Evolutionary conservation across 768 basidiomycete species (phyloP), one percentile per base, ranked within the genome.

Genomic region (Phylloporus arenicola): DNA sequence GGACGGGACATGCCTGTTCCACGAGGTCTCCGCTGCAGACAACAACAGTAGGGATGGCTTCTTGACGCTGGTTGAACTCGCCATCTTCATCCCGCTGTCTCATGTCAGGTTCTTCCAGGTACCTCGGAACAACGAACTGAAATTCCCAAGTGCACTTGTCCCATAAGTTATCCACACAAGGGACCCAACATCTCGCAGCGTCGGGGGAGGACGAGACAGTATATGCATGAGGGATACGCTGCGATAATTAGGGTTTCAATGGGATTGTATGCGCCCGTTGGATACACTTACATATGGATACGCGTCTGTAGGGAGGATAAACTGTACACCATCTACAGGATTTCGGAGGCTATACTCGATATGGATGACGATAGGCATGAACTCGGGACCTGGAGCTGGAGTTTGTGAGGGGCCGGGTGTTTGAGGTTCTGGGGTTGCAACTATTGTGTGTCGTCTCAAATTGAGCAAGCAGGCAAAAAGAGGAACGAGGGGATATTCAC

Each of bases 81-180:
- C 68, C 72, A 43, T 60, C 62, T 48, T 63, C 68, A 54, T 78
- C 76, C 11, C 71, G 74, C 14, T 52, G 62, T 8, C 33, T 44
- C 45, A 56, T 50, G 39, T 68, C 68, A 9, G 55, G 54, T 54
- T 87, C 87, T 64, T 91, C 85, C 13, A 90, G 71, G 61, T 82
- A 85, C 56, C 85, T 77, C 44, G 94, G 93, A 30, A 96, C 94
- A 45, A 96, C 82, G 66, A 96, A 91, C 68, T 97, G 92, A 50
- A 98, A 87, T 62, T 99, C 96, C 96, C 96, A 99, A 7, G 95
- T 94, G 59, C 90, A 96, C 60, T 91, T 86, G 68, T 96, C 94
- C 90, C 92, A 95, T 19, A 92, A 69, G 59, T 82, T 89, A 67
- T 99, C 96, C 17, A 97, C 69, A 61, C 96, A 99, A 13, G 96